phyloP scores from a whole-genome alignment of 2,329 filamentous ascomycete species.

The Apiospora pterosperma region DNA sequence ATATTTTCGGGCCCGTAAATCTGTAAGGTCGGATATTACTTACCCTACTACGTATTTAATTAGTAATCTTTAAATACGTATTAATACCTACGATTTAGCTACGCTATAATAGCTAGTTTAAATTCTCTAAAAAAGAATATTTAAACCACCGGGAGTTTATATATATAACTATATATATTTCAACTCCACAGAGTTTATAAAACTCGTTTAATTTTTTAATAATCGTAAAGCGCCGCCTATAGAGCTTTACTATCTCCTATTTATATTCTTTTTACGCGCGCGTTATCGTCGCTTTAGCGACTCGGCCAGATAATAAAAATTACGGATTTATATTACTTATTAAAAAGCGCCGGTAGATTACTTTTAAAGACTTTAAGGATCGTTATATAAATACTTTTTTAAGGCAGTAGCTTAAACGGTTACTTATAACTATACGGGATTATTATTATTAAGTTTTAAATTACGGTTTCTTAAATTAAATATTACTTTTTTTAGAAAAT shows the following conservation, averaged over 20 bases:
- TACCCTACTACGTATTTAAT: not conserved
- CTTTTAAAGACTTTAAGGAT: not conserved
- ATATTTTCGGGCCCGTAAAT: not conserved
- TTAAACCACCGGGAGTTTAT: not conserved
- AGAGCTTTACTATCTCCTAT: not conserved
- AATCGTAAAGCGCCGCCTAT: not conserved
- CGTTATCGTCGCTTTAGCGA: not conserved
- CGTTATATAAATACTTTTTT: not conserved
- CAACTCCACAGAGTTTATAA: not conserved
- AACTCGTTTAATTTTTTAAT: constrained; percentile 1
- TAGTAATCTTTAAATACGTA: not conserved
- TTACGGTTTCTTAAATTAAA: not conserved
- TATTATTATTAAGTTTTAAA: not conserved
- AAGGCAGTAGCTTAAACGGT: not conserved
- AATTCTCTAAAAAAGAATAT: not conserved
- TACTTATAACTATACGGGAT: not conserved
- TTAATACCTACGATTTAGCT: not conserved
- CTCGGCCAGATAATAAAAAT: not conserved
- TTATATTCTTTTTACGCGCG: not conserved
- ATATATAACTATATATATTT: not conserved
- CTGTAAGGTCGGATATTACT: not conserved
- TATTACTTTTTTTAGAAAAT: not conserved
- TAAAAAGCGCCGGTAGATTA: not conserved
- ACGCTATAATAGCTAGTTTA: not conserved
- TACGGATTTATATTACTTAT: not conserved